Conservation (phyloP, 164 flowering plant species). For the Nymphaea thermarum region DNA sequence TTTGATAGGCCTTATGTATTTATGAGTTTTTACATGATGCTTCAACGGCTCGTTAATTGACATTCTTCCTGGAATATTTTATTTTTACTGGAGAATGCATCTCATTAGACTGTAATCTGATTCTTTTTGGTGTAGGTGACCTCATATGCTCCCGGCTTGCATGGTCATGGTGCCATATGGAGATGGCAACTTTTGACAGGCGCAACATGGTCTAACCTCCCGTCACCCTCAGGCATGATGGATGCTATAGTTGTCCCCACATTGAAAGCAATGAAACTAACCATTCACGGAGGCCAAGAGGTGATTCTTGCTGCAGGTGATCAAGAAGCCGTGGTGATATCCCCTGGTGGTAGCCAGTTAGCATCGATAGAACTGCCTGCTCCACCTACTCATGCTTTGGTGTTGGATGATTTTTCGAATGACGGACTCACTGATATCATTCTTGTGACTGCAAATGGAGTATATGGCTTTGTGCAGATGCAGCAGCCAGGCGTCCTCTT, state of each 20-base stretch:
- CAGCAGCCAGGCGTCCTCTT: slow-evolving; percentile 97
- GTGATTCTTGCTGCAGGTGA: slow-evolving; percentile 90
- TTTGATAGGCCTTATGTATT: no score
- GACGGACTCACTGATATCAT: slow-evolving; percentile 94
- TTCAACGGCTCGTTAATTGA: background rate
- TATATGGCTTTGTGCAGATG: slow-evolving; percentile 92
- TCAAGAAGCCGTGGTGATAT: slow-evolving; percentile 75
- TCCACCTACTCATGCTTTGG: slow-evolving; percentile 73
- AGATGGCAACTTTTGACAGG: slow-evolving; percentile 87
- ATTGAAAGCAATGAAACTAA: slow-evolving; percentile 48
- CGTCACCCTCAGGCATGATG: slow-evolving; percentile 66
- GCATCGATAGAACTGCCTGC: slow-evolving; percentile 71
- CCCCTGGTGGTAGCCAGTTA: slow-evolving; percentile 73
- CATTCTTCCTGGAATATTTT: background rate
- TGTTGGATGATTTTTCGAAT: slow-evolving; percentile 72
- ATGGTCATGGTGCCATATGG: slow-evolving; percentile 90
- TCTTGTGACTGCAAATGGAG: slow-evolving; percentile 70
- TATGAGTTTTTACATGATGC: background rate
- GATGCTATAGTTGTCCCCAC: slow-evolving; percentile 73
- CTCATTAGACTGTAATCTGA: background rate
- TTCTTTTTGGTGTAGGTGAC: slow-evolving; percentile 49
- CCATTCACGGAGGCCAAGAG: slow-evolving; percentile 37
- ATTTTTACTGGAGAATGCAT: background rate
- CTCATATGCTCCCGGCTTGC: slow-evolving; percentile 74
- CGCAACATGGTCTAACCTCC: slow-evolving; percentile 94